phyloP scores from a whole-genome alignment of 2,329 filamentous ascomycete genomes.

The Alternaria novae-zelandiae region DNA sequence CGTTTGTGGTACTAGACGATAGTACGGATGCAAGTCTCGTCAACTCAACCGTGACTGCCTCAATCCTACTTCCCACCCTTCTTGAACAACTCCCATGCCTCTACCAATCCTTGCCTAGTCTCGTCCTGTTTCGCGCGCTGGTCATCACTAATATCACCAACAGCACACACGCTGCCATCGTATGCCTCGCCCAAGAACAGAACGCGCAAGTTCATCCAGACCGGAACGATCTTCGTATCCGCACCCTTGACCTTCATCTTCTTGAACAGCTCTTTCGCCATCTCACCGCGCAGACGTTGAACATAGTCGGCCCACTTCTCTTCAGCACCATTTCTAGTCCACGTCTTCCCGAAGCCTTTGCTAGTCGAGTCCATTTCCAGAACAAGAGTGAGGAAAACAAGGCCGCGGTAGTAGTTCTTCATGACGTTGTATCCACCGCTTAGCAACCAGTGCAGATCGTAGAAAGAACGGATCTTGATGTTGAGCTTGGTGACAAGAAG shows the following conservation, averaged over 20 bases:
- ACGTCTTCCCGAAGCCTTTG: constrained; percentile 23
- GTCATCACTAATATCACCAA: not conserved
- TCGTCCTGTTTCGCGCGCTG: constrained; percentile 13
- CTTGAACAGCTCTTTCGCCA: constrained; percentile 20
- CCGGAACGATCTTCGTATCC: constrained; percentile 21
- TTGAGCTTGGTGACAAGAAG: constrained; percentile 24
- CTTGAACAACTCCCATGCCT: constrained; percentile 26
- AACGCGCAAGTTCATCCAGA: constrained; percentile 31
- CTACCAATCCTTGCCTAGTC: constrained; percentile 11
- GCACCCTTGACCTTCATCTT: not conserved
- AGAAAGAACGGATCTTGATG: constrained; percentile 29
- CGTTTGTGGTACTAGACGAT: not conserved
- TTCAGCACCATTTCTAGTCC: constrained; percentile 1
- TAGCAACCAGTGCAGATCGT: constrained; percentile 30
- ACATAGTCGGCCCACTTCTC: constrained; percentile 31
- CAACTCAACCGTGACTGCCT: not conserved
- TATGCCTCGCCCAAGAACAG: constrained; percentile 34
- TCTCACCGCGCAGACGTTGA: constrained; percentile 17
- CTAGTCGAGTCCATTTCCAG: constrained; percentile 25
- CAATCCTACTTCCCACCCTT: constrained; percentile 3
- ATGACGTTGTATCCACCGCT: constrained; percentile 23
- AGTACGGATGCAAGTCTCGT: not conserved
- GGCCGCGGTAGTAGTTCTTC: constrained; percentile 29
- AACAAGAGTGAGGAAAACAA: constrained; percentile 25
- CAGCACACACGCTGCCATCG: not conserved